Base-by-base conservation (phyloP, 192 early-diverging fungal species). In the Podila verticillata region DNA sequence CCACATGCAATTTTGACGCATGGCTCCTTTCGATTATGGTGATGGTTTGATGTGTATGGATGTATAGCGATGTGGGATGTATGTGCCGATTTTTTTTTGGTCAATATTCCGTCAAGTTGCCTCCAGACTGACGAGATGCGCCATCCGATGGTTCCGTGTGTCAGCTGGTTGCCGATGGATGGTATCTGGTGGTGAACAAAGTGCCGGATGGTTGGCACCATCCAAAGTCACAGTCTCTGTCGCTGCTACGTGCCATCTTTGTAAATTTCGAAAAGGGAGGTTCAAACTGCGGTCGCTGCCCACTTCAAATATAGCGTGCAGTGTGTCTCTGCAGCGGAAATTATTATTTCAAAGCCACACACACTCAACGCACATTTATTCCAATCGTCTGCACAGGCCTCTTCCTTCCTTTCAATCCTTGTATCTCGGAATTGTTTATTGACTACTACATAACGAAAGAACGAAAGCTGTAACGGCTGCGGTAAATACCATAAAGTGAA, bases 221-320 rank as follows among this genome's bases (percentile, higher is more conserved):
- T 54, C 51, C 51, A 54, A 54, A n/a, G 22, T 54, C 22, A 54
- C 51, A 24, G 51, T 54, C 51, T 54, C 51, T 54, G 51, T 54
- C 0, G 20, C 17, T 12, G 20, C 51, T 54, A 54, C 51, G 51
- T 54, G 51, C 51, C 51, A 54, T 54, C 51, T 54, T 44, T 54
- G 51, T 54, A 54, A 54, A 54, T 54, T 54, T n/a, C 51, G 51
- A 54, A 54, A 54, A 54, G 51, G 51, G 51, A 54, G 51, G 51
- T 54, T 54, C n/a, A 54, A 54, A 54, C 51, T 54, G 51, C 51
- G 51, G 51, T 8, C n/a, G 22, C 51, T 54, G 51, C 24, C 39
- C 39, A 17, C 22, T 54, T 26, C 51, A 54, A 54, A 19, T 54
- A 24, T 24, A 54, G 13, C 49, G 3, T 8, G 9, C 51, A 19